Conservation (phyloP, 2,329 filamentous ascomycete genomes). For the Drechslerella dactyloides region DNA sequence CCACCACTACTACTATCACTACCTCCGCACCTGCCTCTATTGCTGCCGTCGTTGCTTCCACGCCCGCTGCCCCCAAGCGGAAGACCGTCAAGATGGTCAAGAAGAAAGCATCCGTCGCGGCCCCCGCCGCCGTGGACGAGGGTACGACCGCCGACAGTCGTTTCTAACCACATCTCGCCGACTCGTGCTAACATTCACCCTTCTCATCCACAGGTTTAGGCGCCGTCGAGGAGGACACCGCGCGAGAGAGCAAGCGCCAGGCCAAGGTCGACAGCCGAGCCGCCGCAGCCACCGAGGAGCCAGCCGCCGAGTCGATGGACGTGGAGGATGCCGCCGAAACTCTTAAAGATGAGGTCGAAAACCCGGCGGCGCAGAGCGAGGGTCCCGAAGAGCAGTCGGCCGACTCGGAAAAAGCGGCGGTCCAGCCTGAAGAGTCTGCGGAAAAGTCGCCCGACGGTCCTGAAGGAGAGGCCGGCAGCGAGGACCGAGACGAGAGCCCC, state of each 20-base stretch:
- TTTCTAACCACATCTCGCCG: slow-evolving; percentile 8
- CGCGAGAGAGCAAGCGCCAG: slow-evolving; percentile 42
- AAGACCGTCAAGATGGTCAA: slow-evolving; percentile 46
- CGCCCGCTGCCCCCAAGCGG: slow-evolving; percentile 24
- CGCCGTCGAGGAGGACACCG: slow-evolving; percentile 31
- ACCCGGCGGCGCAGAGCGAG: neutral
- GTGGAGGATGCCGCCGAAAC: neutral
- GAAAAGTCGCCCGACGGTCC: neutral
- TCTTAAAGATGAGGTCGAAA: neutral
- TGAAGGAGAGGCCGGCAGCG: neutral
- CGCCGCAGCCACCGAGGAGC: neutral
- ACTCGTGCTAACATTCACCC: slow-evolving; percentile 13
- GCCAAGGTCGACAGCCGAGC: slow-evolving; percentile 41
- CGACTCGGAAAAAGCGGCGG: neutral
- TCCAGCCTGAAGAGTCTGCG: neutral
- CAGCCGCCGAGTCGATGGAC: slow-evolving; percentile 3
- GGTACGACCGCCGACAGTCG: slow-evolving; percentile 40
- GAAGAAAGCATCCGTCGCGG: slow-evolving; percentile 49
- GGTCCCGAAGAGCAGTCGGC: neutral
- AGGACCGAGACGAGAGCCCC: neutral
- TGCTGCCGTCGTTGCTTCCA: slow-evolving; percentile 22
- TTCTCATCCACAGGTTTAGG: slow-evolving; percentile 9
- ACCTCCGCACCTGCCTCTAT: slow-evolving; percentile 9
- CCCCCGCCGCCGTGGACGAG: slow-evolving; percentile 32
- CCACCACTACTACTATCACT: slow-evolving; percentile 28